Evolutionary conservation across 2,329 filamentous ascomycete genomes (phyloP), one percentile per base, ranked within the genome.

Genomic region (Sphaerulina vaccinii): DNA sequence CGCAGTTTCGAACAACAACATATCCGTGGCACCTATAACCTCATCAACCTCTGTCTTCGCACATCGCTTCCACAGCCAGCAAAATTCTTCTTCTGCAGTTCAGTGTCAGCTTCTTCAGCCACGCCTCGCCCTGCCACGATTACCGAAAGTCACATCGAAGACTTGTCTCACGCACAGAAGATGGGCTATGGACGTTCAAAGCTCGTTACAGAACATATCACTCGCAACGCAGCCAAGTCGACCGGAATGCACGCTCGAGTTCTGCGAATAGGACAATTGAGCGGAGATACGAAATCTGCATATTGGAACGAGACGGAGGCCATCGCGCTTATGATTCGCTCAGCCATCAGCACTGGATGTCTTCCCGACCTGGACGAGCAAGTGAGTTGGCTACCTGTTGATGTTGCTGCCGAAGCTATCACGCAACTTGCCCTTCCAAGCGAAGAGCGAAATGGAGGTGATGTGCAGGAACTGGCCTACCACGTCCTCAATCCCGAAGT

Each of bases 351-450:
- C 7, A 57, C 75, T 1, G 66, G 69, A 0, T 62, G 60, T 3
- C 37, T 78, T 1, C 75, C 76, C 0, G 56, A 62, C 5, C 57
- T 78, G 3, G 71, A 70, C 1, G 29, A 61, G 1, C 54, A 54
- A 1, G 62, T 77, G 2, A 71, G 76, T 45, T 78, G 75, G 74
- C 54, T 78, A 1, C 75, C 75, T 0, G 67, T 75, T 9, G 75
- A 78, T 42, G 24, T 69, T 0, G 62, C 74, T 3, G 69, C 70
- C 2, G 61, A 68, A 21, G 52, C 53, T 8, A 42, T 59, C 18
- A 38, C 46, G 3, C 51, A 59, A 35, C 36, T 59, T 15, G 48
- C 49, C 19, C 29, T 47, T 22, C 42, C 41, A n/a, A n/a, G n/a
- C 33, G 32, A 19, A 19, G 18, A 15, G 10, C 27, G 9, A 23